Percentiles rank a stretch among this genome's conserved stretches.
Evolutionary conservation across 148 eudicot species (phyloP).

Genomic region (Pouteria glomerata): DNA sequence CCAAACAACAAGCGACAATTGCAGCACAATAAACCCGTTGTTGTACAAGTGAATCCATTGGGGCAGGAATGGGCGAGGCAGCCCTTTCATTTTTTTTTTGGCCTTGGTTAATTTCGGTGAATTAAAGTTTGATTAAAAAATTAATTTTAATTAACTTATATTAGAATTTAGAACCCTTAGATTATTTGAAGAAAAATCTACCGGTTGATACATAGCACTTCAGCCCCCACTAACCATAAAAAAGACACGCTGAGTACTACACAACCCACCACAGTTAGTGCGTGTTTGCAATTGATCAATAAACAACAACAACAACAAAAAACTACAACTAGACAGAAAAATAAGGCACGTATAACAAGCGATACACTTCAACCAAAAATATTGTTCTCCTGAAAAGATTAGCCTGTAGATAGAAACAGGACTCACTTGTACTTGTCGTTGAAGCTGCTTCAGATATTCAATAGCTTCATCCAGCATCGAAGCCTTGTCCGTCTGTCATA

Average conservation of each 20-base stretch:
- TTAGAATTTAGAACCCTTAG: too few species aligned
- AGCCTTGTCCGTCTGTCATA: conserved; percentile 79
- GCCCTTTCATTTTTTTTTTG: too few species aligned
- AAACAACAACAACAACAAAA: background rate
- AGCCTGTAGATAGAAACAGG: background rate
- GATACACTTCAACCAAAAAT: background rate
- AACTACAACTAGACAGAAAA: background rate
- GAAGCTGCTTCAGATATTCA: conserved; percentile 84
- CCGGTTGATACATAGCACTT: too few species aligned
- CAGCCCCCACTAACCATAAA: too few species aligned
- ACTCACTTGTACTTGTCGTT: conserved; percentile 78
- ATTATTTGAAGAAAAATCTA: too few species aligned
- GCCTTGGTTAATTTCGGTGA: too few species aligned
- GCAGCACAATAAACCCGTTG: too few species aligned
- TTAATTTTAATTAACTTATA: too few species aligned
- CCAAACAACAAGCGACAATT: background rate
- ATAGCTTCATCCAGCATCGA: conserved; percentile 95
- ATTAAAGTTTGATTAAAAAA: too few species aligned
- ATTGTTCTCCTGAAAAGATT: background rate
- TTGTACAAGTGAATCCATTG: too few species aligned
- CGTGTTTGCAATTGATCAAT: background rate
- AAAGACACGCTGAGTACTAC: too few species aligned
- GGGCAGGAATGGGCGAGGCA: too few species aligned
- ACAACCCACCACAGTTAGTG: background rate
- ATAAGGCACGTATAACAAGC: background rate